Conservation (phyloP, 805 yeast species). For the Yarrowia divulgata region DNA sequence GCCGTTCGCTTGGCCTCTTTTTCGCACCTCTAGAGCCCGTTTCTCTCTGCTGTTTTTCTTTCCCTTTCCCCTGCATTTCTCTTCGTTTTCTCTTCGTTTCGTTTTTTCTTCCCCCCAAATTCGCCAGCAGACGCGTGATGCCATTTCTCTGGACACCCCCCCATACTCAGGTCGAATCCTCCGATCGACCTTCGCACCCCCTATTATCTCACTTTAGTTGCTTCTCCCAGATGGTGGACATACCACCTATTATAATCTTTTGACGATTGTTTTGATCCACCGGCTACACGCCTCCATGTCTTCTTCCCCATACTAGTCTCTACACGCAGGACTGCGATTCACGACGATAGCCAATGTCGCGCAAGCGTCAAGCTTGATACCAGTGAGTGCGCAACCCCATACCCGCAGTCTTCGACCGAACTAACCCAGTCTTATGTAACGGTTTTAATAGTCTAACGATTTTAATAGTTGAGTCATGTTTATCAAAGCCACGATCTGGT, state of each 20-base stretch:
- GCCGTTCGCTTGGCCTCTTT: too few relatives aligned
- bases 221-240: conserved; percentile 4
- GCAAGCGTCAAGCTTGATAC: neutral
- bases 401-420: neutral
- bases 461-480: too few relatives aligned
- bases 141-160: neutral
- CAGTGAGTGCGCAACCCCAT: conserved; percentile 14
- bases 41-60: neutral
- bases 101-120: too few relatives aligned
- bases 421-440: conserved; percentile 1
- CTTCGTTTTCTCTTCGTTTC: too few relatives aligned
- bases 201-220: conserved; percentile 9
- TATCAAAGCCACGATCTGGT: too few relatives aligned
- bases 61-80: neutral
- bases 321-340: conserved; percentile 25
- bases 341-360: conserved; percentile 32
- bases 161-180: too few relatives aligned
- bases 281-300: neutral
- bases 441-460: too few relatives aligned
- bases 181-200: neutral
- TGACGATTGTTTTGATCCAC: neutral
- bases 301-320: neutral
- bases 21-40: neutral
- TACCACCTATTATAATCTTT: neutral
- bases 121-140: conserved; percentile 2